Base-by-base conservation (phyloP, 2,329 filamentous ascomycete genomes). In the Dryadomyces quercus-mongolicae region DNA sequence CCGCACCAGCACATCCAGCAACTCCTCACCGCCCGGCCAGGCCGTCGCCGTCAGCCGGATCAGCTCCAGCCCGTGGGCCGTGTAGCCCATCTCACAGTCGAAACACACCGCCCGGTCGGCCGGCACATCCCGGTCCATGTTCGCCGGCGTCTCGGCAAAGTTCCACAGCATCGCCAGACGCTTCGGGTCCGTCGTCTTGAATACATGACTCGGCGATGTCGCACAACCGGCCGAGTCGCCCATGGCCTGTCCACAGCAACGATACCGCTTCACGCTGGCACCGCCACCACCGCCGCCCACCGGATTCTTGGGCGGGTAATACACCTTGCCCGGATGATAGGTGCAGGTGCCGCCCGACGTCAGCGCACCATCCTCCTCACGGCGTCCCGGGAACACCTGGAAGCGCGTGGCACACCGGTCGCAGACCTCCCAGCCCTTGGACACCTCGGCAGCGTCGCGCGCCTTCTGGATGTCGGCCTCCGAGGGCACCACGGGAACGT, bases 81-180 rank as follows among this genome's bases (percentile, higher is more conserved):
- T 98, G 65, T 95, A 97, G 5, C 88, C 88, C 93, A 98, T 98
- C 66, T 98, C 93, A 63, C 93, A 97, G 66, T 98, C 93, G 62
- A 98, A 92, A 59, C 83, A 86, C 12, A 97, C 82, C 2, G 86
- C 88, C 40, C 79, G 78, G 52, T 77, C 71, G 1, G 67, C 62
- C 0, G 73, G 70, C 1, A 71, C 74, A 2, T 69, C 62, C 1
- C 71, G 66, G 60, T 89, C 62, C 1, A 71, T 66, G 60, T 89
- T 90, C 13, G 74, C 69, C 0, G 91, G 91, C 0, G 93, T 97
- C 57, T 80, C 70, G 55, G 81, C 77, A 66, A 94, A 98, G 52
- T 92, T 90, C 62, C 94, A 76, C 3, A 92, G 71, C 0, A 83
- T 72, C 0, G 90, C 89, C 25, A 98, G 74, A 21, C 90, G 77